Base-by-base conservation (phyloP, 2,329 filamentous ascomycete genomes). In the Samsoniella hepiali region DNA sequence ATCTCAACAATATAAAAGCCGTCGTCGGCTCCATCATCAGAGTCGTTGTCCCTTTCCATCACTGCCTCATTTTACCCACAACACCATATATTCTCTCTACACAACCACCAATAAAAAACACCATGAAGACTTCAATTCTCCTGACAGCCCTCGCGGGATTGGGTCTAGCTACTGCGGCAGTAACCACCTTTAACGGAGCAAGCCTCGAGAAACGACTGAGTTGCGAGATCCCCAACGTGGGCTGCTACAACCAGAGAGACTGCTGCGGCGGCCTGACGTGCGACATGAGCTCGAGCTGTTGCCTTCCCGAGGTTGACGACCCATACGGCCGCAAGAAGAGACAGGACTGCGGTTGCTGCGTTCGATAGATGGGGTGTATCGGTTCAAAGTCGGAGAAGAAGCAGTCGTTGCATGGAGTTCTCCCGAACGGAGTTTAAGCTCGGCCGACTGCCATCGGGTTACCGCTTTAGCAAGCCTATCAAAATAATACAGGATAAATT, bases 261-360 rank as follows among this genome's bases (percentile, higher is more conserved):
- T 63, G 61, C 54, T 63, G 61, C 22, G 61, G 61, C 29, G 61
- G 53, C 27, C 60, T 63, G 29, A 49, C n/a, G 10, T 63, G 60
- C 44, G 15, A 57, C 34, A 51, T 63, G 5, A 51, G 22, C 11
- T 32, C 32, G 3, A 57, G 32, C 34, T 63, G 60, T 44, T 58
- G 47, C 55, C 1, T 49, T 40, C 5, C 22, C 29, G 22, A 51
- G 22, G 47, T 36, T n/a, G 42, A 57, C 64, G 71, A 44, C 27
- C 8, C 22, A 1, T 17, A 36, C 7, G 11, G 15, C 5, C 15
- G 29, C 45, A 40, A n/a, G 5, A 59, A 59, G 34, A 34, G 57
- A 51, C 45, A 59, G 11, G 38, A 40, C 3, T 60, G 58, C 13
- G 58, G 58, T 8, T 72, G 58, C 38, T 60, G 58, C 45, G 3